Evolutionary conservation across 371 early-diverging fungal species (phyloP), one percentile per base, ranked within the genome.

Genomic region (Entomophthora muscae): DNA sequence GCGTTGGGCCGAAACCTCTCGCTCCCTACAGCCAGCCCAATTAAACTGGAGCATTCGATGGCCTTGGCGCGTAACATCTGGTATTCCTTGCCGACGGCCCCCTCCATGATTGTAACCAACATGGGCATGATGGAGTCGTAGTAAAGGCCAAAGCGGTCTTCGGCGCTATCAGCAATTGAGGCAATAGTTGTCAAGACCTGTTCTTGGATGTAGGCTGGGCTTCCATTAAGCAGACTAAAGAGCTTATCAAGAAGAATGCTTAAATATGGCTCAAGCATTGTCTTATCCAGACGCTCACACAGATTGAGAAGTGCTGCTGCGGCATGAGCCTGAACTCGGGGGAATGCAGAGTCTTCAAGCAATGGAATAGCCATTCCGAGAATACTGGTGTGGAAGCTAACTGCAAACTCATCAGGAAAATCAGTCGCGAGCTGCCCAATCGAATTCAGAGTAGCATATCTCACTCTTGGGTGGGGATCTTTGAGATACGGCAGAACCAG

Each of bases 291-390:
- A 63, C 83, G 85, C 70, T 95, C 96, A 71, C 88, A 84, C 69
- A 97, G 91, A 80, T 98, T 98, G 68, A 96, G 93, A 76, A 95
- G 76, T 0, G 97, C 97, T 23, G 94, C 93, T 3, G 97, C 97
- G 31, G 91, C 92, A 63, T 95, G 95, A 30, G 95, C 85, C 70
- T 93, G 94, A 28, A 98, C 93, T 66, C 95, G 84, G 27, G 89
- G 87, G 67, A 75, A 73, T 3, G 72, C 63, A 31, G 70, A 65
- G 61, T 65, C 91, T 61, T 86, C 90, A 91, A 98, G 88, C 62
- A 86, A 79, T n/a, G 91, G 86, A 26, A 95, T 76, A 52, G 97
- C 76, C 60, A 80, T 75, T 53, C 82, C 72, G 28, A 97, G 74
- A n/a, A 95, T 78, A 27, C 73, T 61, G 42, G 83, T 78, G 66